Conservation (phyloP, 169 alveolate species). For the Eimeria maxima region DNA sequence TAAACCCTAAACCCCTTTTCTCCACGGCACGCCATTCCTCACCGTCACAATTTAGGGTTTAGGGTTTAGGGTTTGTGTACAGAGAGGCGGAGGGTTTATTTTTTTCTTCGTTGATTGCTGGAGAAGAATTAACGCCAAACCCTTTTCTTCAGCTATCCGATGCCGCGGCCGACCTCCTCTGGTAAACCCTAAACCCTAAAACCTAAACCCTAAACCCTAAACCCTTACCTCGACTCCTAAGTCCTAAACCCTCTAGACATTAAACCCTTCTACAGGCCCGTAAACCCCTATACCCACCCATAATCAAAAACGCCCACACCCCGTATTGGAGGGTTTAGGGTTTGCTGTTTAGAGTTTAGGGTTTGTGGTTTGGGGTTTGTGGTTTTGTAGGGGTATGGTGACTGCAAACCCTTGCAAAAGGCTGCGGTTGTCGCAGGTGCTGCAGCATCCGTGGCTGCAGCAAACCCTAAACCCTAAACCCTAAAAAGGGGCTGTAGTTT, state of each 20-base stretch:
- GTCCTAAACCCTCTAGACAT: neutral
- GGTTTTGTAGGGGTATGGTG: conserved; percentile 31
- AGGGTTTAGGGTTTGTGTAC: conserved; percentile 53
- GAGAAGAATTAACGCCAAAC: neutral
- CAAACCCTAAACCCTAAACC: conserved; percentile 27
- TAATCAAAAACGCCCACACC: neutral
- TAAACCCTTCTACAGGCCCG: neutral
- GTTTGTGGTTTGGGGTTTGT: conserved; percentile 13
- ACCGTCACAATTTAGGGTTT: too few relatives aligned
- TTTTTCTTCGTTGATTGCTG: conserved; percentile 19
- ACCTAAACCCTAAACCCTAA: conserved; percentile 24
- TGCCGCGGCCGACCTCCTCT: conserved; percentile 1
- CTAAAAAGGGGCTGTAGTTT: too few relatives aligned
- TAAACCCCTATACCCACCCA: neutral
- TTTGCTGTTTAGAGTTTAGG: conserved; percentile 21
- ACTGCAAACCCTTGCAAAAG: conserved; percentile 43
- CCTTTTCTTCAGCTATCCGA: neutral
- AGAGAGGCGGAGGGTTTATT: conserved; percentile 39
- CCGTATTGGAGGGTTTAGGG: too few relatives aligned
- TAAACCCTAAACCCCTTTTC: too few relatives aligned
- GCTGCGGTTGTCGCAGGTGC: conserved; percentile 53
- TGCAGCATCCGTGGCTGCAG: conserved; percentile 63
- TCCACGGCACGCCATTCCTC: too few relatives aligned
- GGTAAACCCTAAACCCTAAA: conserved; percentile 55
- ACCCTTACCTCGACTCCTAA: neutral